Evolutionary conservation across 2,329 filamentous ascomycete species (phyloP).

Genomic region (Cordyceps tenuipes): DNA sequence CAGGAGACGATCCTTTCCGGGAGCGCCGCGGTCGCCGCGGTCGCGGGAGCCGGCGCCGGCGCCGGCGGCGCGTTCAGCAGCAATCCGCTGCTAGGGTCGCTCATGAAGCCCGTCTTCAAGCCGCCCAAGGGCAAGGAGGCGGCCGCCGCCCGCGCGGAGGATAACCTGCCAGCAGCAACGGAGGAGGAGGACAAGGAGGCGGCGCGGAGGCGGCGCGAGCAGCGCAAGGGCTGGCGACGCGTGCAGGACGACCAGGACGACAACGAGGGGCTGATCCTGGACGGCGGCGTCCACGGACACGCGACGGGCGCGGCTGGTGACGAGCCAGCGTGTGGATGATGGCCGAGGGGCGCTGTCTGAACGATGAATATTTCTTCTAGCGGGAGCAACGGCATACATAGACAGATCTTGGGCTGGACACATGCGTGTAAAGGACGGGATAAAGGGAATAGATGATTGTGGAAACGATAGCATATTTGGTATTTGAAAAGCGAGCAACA

Average conservation of each 20-base stretch:
- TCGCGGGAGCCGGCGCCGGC: slow-evolving; percentile 17
- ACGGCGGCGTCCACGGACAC: slow-evolving; percentile 45
- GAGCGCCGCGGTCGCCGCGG: slow-evolving; percentile 23
- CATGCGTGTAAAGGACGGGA: too few species aligned
- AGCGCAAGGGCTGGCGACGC: slow-evolving; percentile 44
- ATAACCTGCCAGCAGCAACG: not conserved
- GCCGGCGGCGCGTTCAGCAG: slow-evolving; percentile 55
- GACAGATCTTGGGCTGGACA: not conserved
- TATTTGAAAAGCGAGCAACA: too few species aligned
- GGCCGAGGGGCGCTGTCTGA: not conserved
- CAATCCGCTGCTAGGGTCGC: slow-evolving; percentile 57
- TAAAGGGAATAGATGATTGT: too few species aligned
- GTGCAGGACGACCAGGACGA: slow-evolving; percentile 53
- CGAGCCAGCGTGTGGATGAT: slow-evolving; percentile 8
- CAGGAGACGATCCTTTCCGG: slow-evolving; percentile 16
- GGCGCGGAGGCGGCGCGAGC: slow-evolving; percentile 29
- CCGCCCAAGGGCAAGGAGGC: slow-evolving; percentile 41
- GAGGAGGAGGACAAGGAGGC: slow-evolving; percentile 24
- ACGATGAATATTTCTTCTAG: not conserved
- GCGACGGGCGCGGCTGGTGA: slow-evolving; percentile 11
- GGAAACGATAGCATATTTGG: too few species aligned
- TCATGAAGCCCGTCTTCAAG: slow-evolving; percentile 57
- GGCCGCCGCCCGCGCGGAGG: slow-evolving; percentile 15
- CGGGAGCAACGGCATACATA: not conserved
- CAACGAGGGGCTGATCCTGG: slow-evolving; percentile 51